Conservation (phyloP, 108 stramenopile species). For the Cylindrotheca closterium region DNA sequence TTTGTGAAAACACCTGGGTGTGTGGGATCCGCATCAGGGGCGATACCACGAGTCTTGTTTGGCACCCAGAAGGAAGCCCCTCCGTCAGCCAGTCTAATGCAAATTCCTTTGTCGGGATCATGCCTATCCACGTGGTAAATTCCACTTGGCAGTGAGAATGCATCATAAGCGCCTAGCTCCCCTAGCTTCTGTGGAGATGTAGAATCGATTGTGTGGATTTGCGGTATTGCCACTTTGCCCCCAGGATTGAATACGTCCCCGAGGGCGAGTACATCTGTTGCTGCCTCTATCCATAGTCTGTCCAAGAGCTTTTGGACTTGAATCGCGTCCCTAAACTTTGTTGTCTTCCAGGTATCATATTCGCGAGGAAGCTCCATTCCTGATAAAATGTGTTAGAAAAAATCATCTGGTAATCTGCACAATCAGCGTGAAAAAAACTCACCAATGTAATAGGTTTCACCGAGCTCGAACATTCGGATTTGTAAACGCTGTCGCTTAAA, state of each 20-base stretch:
- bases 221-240: constrained; percentile 18
- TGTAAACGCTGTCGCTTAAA: constrained; percentile 31
- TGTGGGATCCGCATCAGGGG: too few relatives aligned
- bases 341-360: constrained; percentile 44
- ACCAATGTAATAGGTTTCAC: constrained; percentile 36
- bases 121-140: too few relatives aligned
- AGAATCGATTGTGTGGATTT: constrained; percentile 27
- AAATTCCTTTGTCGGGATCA: too few relatives aligned
- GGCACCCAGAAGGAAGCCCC: constrained; percentile 31
- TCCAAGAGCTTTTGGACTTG: too few relatives aligned
- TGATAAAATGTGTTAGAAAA: too few relatives aligned
- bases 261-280: constrained; percentile 25
- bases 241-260: constrained; percentile 42
- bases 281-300: constrained; percentile 36
- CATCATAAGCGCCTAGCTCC: constrained; percentile 3
- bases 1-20: too few relatives aligned
- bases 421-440: too few relatives aligned
- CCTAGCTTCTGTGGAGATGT: constrained; percentile 6
- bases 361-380: constrained; percentile 42
- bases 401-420: too few relatives aligned
- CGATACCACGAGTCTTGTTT: too few relatives aligned
- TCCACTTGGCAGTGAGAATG: too few relatives aligned
- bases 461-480: constrained; percentile 34
- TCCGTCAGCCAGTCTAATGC: too few relatives aligned
- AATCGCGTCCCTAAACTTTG: constrained; percentile 6